Evolutionary conservation across 805 yeast genomes (phyloP).

Genomic region (Candida maesae): DNA sequence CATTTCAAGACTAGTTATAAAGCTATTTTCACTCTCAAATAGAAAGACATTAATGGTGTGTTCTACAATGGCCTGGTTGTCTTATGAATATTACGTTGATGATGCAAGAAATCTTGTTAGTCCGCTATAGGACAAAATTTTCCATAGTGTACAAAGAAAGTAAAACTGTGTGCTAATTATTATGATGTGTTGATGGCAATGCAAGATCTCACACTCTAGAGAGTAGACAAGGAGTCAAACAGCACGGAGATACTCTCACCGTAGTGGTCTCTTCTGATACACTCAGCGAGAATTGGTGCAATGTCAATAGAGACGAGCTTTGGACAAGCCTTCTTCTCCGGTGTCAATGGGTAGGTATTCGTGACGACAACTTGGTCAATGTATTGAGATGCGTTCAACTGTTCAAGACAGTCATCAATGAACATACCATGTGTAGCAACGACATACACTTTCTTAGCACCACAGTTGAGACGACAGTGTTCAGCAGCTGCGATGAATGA

Average conservation of each 20-base stretch:
- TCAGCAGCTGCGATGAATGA: constrained; percentile 97
- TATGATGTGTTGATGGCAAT: background rate
- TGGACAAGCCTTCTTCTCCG: constrained; percentile 52
- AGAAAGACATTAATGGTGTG: too few relatives aligned
- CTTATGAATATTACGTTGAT: too few relatives aligned
- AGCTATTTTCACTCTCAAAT: too few relatives aligned
- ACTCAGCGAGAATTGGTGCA: constrained; percentile 93
- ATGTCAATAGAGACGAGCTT: constrained; percentile 89
- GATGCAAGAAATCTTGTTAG: too few relatives aligned
- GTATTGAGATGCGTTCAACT: constrained; percentile 69
- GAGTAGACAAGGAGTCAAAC: constrained; percentile 76
- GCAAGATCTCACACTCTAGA: constrained; percentile 4
- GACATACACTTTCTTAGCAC: constrained; percentile 86
- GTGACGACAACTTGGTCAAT: constrained; percentile 94
- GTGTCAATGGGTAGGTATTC: constrained; percentile 87
- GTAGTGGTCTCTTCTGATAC: constrained; percentile 97
- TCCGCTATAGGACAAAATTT: too few relatives aligned
- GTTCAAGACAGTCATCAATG: constrained; percentile 80
- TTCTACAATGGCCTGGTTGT: too few relatives aligned
- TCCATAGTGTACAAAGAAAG: background rate
- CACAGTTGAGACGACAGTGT: constrained; percentile 92
- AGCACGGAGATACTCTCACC: constrained; percentile 95
- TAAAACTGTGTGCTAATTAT: background rate
- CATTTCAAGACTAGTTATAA: too few relatives aligned
- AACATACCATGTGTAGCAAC: constrained; percentile 96